Evolutionary conservation across 805 yeast species (phyloP).

Genomic region (Tetrapisispora taiwanensis): DNA sequence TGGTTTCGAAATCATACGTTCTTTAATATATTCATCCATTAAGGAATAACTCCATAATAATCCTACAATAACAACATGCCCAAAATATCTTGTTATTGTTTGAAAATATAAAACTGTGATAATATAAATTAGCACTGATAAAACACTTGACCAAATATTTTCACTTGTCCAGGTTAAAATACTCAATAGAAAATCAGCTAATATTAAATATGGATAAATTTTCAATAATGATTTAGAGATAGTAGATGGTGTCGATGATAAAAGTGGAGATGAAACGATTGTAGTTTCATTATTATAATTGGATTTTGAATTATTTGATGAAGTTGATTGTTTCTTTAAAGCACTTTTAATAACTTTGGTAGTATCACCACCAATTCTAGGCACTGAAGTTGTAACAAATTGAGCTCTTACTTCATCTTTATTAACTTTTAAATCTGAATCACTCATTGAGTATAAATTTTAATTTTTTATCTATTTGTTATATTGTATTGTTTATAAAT

Average conservation of each 20-base stretch:
- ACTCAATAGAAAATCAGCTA: conserved; percentile 58
- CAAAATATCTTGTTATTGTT: conserved; percentile 64
- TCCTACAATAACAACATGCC: conserved; percentile 50
- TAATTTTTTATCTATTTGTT: neutral
- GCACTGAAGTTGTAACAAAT: conserved; percentile 18
- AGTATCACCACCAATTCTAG: conserved; percentile 24
- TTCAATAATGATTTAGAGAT: conserved; percentile 74
- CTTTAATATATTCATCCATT: conserved; percentile 45
- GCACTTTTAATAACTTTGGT: conserved; percentile 34
- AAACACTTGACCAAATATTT: conserved; percentile 64
- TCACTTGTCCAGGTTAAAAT: conserved; percentile 87
- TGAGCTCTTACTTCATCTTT: conserved; percentile 20
- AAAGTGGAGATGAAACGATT: conserved; percentile 58
- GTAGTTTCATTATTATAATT: conserved; percentile 33
- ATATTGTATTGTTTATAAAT: too few relatives aligned
- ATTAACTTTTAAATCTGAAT: conserved; percentile 8
- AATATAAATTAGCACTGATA: conserved; percentile 39
- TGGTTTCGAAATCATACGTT: conserved; percentile 55
- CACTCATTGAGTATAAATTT: conserved; percentile 10
- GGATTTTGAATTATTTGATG: conserved; percentile 11
- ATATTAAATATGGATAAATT: conserved; percentile 75
- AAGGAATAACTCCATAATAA: conserved; percentile 50
- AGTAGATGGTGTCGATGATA: conserved; percentile 83
- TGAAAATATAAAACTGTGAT: conserved; percentile 69
- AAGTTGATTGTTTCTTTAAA: conserved; percentile 83